These are phyloP conservation scores for Talaromyces ruber DNA, from an alignment of 495 filamentous ascomycete species.

Conservation along the genomic window DNA sequence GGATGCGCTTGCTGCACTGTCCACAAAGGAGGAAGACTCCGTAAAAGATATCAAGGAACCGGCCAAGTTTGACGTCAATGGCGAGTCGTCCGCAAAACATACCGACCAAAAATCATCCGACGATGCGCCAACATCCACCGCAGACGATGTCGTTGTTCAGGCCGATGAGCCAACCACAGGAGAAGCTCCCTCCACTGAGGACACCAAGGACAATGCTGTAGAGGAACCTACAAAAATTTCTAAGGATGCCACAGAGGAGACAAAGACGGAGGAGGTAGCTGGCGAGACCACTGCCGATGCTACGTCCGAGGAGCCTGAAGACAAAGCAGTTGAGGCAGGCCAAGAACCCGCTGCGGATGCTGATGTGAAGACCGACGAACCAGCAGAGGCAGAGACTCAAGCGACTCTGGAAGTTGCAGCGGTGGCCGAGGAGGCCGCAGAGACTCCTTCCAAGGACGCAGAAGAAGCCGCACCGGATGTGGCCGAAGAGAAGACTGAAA, in stretches of 20 bases:
- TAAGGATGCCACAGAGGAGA: slow-evolving; percentile 8
- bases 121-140: background rate
- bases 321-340: slow-evolving; percentile 1
- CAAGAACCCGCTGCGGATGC: slow-evolving; percentile 4
- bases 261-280: slow-evolving; percentile 5
- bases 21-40: background rate
- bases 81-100: background rate
- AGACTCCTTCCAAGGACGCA: background rate
- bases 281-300: background rate
- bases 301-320: background rate
- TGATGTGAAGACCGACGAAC: background rate
- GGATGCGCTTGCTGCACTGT: background rate
- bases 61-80: background rate
- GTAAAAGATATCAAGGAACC: slow-evolving; percentile 4
- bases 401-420: slow-evolving; percentile 1
- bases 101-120: slow-evolving; percentile 2
- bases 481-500: slow-evolving; percentile 4
- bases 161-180: slow-evolving; percentile 3
- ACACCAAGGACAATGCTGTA: slow-evolving; percentile 5
- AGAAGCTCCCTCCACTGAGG: slow-evolving; percentile 2
- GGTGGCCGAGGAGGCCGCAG: background rate
- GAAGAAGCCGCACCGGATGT: background rate
- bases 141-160: background rate
- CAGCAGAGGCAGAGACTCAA: background rate
- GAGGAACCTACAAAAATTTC: slow-evolving; percentile 4